Conservation (phyloP, 306 rosid genomes). For the Sicyos edulis region DNA sequence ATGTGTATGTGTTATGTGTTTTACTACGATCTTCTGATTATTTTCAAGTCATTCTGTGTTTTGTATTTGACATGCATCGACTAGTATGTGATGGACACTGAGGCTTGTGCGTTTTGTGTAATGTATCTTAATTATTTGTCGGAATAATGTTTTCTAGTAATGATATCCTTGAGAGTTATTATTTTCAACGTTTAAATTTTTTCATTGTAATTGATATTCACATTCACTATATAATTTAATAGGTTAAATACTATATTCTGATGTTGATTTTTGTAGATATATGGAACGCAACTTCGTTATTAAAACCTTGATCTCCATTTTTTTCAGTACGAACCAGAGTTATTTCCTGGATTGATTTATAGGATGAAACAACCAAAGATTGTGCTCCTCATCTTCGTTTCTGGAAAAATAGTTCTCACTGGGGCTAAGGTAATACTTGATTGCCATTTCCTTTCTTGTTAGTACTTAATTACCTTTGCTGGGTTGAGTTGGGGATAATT, state of each 20-base stretch:
- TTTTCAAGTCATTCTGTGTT: not conserved
- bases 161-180: not conserved
- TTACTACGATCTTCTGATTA: not conserved
- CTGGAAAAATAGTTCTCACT: slow-evolving; percentile 92
- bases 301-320: not conserved
- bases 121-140: not conserved
- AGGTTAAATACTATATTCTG: not conserved
- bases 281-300: not conserved
- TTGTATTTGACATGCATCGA: not conserved
- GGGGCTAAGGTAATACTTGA: slow-evolving; percentile 74
- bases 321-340: slow-evolving; percentile 88
- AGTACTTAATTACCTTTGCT: too few species aligned
- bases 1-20: not conserved
- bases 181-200: not conserved
- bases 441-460: not conserved
- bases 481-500: too few species aligned
- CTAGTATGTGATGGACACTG: not conserved
- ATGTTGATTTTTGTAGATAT: not conserved
- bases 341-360: slow-evolving; percentile 91
- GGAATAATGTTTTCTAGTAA: not conserved
- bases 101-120: slow-evolving; percentile 1
- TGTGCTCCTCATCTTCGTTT: slow-evolving; percentile 85
- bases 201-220: not conserved
- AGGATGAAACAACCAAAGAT: slow-evolving; percentile 97
- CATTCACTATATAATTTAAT: not conserved